Evolutionary conservation across 352 stramenopile genomes (phyloP).

Genomic region (Pythium folliculosum): DNA sequence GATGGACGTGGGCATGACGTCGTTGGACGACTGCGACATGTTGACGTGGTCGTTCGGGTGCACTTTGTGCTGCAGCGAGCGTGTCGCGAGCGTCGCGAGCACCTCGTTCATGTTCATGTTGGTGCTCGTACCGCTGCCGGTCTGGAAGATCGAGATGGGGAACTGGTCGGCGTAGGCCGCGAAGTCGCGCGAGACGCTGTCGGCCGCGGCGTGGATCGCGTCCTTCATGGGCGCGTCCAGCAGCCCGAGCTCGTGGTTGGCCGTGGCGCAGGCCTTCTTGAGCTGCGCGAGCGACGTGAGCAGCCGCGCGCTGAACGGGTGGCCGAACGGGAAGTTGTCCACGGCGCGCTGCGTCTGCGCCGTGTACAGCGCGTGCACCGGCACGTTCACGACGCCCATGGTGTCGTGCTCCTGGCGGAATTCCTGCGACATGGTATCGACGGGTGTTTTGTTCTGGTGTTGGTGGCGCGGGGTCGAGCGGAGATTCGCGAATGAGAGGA

Average conservation of each 20-base stretch:
- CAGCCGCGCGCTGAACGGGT: conserved; percentile 44
- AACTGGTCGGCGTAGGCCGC: conserved; percentile 41
- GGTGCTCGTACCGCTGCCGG: conserved; percentile 94
- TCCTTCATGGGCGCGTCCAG: conserved; percentile 37
- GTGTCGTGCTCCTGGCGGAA: conserved; percentile 57
- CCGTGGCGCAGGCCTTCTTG: conserved; percentile 48
- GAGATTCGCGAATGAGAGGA: conserved; percentile 20
- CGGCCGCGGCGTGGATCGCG: conserved; percentile 39
- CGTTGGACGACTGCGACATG: conserved; percentile 74
- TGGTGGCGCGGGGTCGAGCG: neutral
- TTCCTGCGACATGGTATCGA: conserved; percentile 17
- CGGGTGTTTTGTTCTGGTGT: neutral
- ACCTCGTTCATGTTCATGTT: conserved; percentile 99
- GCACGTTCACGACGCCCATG: conserved; percentile 57
- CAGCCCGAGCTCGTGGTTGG: conserved; percentile 46
- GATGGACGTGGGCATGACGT: conserved; percentile 61
- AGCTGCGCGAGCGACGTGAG: conserved; percentile 47
- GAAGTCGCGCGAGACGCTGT: conserved; percentile 40
- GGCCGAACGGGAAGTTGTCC: conserved; percentile 55
- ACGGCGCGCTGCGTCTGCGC: conserved; percentile 56
- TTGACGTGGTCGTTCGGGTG: conserved; percentile 76
- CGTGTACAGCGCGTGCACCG: conserved; percentile 45
- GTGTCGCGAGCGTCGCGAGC: conserved; percentile 86
- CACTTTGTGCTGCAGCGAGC: conserved; percentile 78
- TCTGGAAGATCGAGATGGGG: conserved; percentile 84